phyloP scores from a whole-genome alignment of 2,329 filamentous ascomycete genomes.

The Epichloe amarillans region DNA sequence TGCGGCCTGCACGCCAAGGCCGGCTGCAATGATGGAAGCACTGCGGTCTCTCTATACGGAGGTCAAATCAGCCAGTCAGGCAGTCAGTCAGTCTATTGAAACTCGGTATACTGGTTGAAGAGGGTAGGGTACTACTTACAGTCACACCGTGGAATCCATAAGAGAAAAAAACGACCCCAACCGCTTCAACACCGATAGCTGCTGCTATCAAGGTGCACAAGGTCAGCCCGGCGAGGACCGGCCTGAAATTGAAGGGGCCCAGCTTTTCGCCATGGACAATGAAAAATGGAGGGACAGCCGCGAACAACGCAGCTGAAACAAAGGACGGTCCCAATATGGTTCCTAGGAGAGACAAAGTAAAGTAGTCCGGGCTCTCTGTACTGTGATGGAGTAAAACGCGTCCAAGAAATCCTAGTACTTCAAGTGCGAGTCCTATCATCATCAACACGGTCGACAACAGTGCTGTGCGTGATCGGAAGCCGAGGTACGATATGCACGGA shows the following conservation, averaged over 20 bases:
- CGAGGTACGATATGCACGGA: slow-evolving; percentile 24
- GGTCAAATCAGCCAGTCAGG: slow-evolving; percentile 8
- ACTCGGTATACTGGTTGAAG: too few relatives aligned
- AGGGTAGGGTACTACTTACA: slow-evolving; percentile 17
- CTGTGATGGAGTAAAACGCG: slow-evolving; percentile 27
- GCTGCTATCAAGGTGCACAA: slow-evolving; percentile 23
- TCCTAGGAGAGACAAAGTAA: slow-evolving; percentile 32
- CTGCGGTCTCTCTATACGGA: slow-evolving; percentile 20
- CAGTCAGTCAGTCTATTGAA: too few relatives aligned
- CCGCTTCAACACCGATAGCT: slow-evolving; percentile 23
- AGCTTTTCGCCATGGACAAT: slow-evolving; percentile 32
- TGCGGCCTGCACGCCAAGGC: slow-evolving; percentile 29
- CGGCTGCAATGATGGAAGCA: slow-evolving; percentile 27
- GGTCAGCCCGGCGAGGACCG: slow-evolving; percentile 20
- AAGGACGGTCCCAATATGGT: slow-evolving; percentile 33
- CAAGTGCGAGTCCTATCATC: slow-evolving; percentile 25
- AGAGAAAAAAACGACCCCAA: slow-evolving; percentile 27
- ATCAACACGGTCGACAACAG: slow-evolving; percentile 27
- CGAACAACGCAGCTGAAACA: slow-evolving; percentile 30
- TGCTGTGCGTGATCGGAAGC: slow-evolving; percentile 25
- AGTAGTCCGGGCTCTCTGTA: slow-evolving; percentile 21
- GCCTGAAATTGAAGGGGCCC: slow-evolving; percentile 17
- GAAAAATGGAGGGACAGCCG: slow-evolving; percentile 33
- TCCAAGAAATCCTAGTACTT: slow-evolving; percentile 33
- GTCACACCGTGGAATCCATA: slow-evolving; percentile 18